Conservation (phyloP, 176 grass and related monocot species). For the Otatea glauca region DNA sequence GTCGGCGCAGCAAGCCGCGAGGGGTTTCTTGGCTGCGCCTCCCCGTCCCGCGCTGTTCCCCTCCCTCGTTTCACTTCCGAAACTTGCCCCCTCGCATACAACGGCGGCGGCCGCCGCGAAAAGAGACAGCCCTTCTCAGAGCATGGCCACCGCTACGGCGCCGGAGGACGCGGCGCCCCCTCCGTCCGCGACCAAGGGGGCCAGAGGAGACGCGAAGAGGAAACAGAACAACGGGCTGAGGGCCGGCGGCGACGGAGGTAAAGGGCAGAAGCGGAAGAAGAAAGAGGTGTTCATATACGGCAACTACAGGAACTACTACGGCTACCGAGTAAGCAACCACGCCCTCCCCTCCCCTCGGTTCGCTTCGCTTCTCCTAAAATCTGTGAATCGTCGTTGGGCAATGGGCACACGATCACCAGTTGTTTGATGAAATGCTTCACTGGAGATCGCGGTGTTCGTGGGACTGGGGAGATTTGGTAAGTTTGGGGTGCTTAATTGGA, state of each 20-base stretch:
- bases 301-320: slow-evolving; percentile 94
- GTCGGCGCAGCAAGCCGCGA: too few species aligned
- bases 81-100: not conserved
- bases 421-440: not conserved
- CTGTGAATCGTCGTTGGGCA: not conserved
- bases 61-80: too few species aligned
- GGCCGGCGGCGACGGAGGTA: not conserved
- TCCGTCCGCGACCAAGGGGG: slow-evolving; percentile 17
- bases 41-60: too few species aligned
- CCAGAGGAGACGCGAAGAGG: slow-evolving; percentile 4
- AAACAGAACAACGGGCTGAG: slow-evolving; percentile 14
- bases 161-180: slow-evolving; percentile 36
- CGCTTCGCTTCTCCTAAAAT: not conserved
- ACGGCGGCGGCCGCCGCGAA: not conserved
- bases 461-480: not conserved
- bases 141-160: not conserved
- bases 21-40: too few species aligned
- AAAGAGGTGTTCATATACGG: slow-evolving; percentile 80
- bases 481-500: not conserved
- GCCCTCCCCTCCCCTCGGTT: not conserved
- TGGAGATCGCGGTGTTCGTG: not conserved
- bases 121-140: not conserved
- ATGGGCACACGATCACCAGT: not conserved
- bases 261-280: slow-evolving; percentile 58
- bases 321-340: slow-evolving; percentile 68